phyloP scores from a whole-genome alignment of 805 yeast species.

The Debaryomyces prosopidis region DNA sequence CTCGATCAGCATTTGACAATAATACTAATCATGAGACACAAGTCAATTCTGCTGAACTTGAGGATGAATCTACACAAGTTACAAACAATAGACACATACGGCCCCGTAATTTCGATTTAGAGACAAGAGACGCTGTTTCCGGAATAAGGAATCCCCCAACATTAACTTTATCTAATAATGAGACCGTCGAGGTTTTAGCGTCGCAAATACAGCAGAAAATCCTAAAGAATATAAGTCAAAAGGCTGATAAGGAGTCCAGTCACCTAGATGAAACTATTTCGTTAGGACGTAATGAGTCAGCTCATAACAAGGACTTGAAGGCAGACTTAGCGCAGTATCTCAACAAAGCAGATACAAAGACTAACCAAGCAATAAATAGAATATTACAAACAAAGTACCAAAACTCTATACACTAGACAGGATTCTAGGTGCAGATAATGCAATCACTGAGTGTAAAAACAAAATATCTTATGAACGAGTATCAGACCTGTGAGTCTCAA shows the following conservation, averaged over 20 bases:
- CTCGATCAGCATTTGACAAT: background rate
- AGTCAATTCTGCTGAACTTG: background rate
- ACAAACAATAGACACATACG: background rate
- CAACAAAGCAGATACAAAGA: slow-evolving; percentile 24
- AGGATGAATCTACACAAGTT: background rate
- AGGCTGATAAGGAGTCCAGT: slow-evolving; percentile 7
- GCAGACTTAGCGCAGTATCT: slow-evolving; percentile 25
- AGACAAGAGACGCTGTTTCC: background rate
- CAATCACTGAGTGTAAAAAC: too few species aligned
- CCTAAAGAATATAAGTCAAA: slow-evolving; percentile 13
- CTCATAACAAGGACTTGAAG: slow-evolving; percentile 32
- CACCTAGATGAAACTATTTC: background rate
- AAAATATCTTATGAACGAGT: too few species aligned
- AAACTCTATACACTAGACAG: background rate
- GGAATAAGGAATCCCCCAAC: background rate
- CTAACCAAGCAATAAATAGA: slow-evolving; percentile 25
- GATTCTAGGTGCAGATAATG: too few species aligned
- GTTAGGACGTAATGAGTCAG: background rate
- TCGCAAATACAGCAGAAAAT: slow-evolving; percentile 22
- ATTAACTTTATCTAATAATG: slow-evolving; percentile 12
- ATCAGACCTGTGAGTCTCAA: too few species aligned
- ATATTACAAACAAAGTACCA: slow-evolving; percentile 27
- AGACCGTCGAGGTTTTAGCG: slow-evolving; percentile 29
- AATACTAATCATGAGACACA: background rate
- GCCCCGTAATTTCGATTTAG: background rate